Base-by-base conservation (phyloP, 371 early-diverging fungal species). In the Parasitella parasitica region DNA sequence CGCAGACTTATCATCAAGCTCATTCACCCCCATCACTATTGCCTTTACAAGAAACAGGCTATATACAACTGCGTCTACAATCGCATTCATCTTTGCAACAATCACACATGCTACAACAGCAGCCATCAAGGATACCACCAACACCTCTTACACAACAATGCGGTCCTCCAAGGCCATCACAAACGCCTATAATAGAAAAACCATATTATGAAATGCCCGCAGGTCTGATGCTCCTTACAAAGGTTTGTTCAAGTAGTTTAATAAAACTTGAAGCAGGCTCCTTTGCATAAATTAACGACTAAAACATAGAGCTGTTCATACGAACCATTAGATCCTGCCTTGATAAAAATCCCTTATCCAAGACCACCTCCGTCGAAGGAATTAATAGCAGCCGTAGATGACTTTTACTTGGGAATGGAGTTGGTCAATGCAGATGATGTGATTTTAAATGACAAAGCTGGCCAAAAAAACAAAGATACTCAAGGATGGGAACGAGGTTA, bases 401-500 rank as follows among this genome's bases (percentile, higher is more conserved):
- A 80, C 2, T 87, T 86, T 58, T 76, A 86, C 53, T 39, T 63
- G 30, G 86, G 81, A 16, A 28, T 81, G 11, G 59, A 79, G 22
- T 35, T 78, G 12, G 22, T 41, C 6, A 73, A 57, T 38, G 54
- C 49, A 16, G 59, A 73, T 12, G 67, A 60, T 22, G 52, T 34
- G 11, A 50, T 68, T 4, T 61, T 73, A 22, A 67, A 71, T 49
- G 69, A 78, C 13, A 41, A 54, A 11, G 67, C 67, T 1, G 41
- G 26, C 9, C 18, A 52, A 12, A 28, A 8, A 4, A 61, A 66
- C 13, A 54, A 77, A 2, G 84, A 81, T 64, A 61, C 77, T 16
- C 83, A 87, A 46, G 88, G 88, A 12, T 87, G 88, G 88, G 83
- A 86, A 39, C 71, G 71, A 3, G 83, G 83, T 7, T 78, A 75